Evolutionary conservation across 169 alveolate genomes (phyloP).

Genomic region (Eimeria acervulina): DNA sequence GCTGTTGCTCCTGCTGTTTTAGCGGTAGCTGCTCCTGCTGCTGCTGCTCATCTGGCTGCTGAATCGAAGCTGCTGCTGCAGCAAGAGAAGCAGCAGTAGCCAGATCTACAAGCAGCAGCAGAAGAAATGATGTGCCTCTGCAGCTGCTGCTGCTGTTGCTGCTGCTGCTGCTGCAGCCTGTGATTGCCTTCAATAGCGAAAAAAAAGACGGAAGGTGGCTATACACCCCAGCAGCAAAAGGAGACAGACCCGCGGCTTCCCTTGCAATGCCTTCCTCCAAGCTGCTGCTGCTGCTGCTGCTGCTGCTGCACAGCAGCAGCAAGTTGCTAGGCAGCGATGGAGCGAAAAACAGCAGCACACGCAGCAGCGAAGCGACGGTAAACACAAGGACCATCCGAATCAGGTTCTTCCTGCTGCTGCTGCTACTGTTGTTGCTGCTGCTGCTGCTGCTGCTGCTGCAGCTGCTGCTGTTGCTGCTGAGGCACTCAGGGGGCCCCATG

Average conservation of each 20-base stretch:
- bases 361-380: too few relatives aligned
- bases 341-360: too few relatives aligned
- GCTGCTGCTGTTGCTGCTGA: too few relatives aligned
- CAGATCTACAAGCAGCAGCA: slow-evolving; percentile 23
- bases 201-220: background rate
- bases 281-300: slow-evolving; percentile 58
- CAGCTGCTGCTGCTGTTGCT: slow-evolving; percentile 43
- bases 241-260: slow-evolving; percentile 17
- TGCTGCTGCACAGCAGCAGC: slow-evolving; percentile 57
- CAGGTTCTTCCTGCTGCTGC: background rate
- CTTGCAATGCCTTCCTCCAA: background rate
- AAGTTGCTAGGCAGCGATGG: too few relatives aligned
- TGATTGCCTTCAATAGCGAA: background rate
- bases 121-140: background rate
- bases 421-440: too few relatives aligned
- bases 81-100: slow-evolving; percentile 27
- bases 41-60: background rate
- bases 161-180: background rate
- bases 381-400: background rate
- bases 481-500: too few relatives aligned
- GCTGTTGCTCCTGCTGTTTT: slow-evolving; percentile 2
- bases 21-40: background rate
- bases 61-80: slow-evolving; percentile 20
- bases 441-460: too few relatives aligned
- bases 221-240: slow-evolving; percentile 23